phyloP scores from a whole-genome alignment of 306 rosid species.

The Calophaca sinica region DNA sequence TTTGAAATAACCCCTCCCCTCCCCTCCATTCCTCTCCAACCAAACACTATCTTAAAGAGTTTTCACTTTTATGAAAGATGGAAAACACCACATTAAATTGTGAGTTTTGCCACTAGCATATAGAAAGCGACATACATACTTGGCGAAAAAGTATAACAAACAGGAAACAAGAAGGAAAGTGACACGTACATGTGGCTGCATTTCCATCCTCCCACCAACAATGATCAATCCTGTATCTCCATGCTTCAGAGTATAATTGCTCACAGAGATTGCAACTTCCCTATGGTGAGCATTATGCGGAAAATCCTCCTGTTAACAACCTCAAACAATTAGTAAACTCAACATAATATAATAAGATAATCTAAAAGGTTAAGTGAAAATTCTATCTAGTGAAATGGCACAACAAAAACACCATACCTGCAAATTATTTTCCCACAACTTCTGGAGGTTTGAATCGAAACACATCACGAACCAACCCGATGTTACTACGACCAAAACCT shows the following conservation, averaged over 20 bases:
- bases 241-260: constrained; percentile 89
- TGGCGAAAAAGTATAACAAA: constrained; percentile 7
- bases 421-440: constrained; percentile 91
- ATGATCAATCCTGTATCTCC: constrained; percentile 94
- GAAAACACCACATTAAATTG: constrained; percentile 8
- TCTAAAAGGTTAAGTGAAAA: constrained; percentile 12
- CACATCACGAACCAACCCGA: constrained; percentile 99
- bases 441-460: constrained; percentile 89
- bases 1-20: too few relatives aligned
- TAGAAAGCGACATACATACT: constrained; percentile 2
- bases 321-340: constrained; percentile 38
- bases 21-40: too few relatives aligned
- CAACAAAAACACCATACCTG: constrained; percentile 62
- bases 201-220: constrained; percentile 98
- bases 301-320: constrained; percentile 76
- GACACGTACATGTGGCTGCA: constrained; percentile 86
- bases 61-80: constrained; percentile 13
- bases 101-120: constrained; percentile 28
- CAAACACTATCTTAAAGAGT: not conserved
- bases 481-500: constrained; percentile 92
- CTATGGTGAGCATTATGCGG: constrained; percentile 97
- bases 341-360: constrained; percentile 3
- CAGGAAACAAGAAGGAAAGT: constrained; percentile 25
- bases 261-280: constrained; percentile 87
- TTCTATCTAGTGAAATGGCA: not conserved